Evolutionary conservation across 108 stramenopile species (phyloP).

Genomic region (Pseudonitzschia multiseries): DNA sequence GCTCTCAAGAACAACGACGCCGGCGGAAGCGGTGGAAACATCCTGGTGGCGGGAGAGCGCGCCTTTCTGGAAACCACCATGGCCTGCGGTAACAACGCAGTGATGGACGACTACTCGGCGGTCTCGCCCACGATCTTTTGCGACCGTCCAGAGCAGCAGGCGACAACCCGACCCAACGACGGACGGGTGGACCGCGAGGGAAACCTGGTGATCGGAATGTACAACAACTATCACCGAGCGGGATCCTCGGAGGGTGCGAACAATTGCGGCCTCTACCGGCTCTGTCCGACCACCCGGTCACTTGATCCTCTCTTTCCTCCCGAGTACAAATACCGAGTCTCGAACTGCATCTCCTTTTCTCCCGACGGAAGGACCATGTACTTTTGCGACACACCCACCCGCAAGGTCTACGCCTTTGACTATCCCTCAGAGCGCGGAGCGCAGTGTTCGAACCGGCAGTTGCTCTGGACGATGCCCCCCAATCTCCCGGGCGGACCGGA

Average conservation of each 20-base stretch:
- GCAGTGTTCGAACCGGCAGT: conserved; percentile 42
- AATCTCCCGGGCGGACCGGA: conserved; percentile 54
- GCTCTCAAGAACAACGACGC: conserved; percentile 36
- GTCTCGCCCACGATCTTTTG: conserved; percentile 27
- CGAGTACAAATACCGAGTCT: conserved; percentile 57
- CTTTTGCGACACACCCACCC: conserved; percentile 67
- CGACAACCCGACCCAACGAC: conserved; percentile 68
- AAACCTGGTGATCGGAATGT: conserved; percentile 68
- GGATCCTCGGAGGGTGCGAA: conserved; percentile 57
- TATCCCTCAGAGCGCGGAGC: conserved; percentile 27
- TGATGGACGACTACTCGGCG: conserved; percentile 15
- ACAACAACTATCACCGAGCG: conserved; percentile 69
- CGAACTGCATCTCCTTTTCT: conserved; percentile 72
- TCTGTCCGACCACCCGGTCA: conserved; percentile 17
- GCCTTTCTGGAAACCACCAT: conserved; percentile 45
- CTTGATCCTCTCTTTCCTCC: conserved; percentile 42
- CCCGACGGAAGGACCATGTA: conserved; percentile 54
- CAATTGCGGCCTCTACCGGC: conserved; percentile 58
- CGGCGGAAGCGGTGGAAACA: neutral
- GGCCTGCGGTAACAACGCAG: conserved; percentile 25
- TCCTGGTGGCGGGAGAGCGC: conserved; percentile 53
- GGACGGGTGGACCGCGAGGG: conserved; percentile 71
- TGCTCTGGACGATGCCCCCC: conserved; percentile 59
- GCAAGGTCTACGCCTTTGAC: conserved; percentile 68
- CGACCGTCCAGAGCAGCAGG: conserved; percentile 48